A percentile compares a stretch with the other conserved stretches of the same genome.
Conservation (phyloP, 805 yeast genomes). For the Metschnikowia dekortorum region DNA sequence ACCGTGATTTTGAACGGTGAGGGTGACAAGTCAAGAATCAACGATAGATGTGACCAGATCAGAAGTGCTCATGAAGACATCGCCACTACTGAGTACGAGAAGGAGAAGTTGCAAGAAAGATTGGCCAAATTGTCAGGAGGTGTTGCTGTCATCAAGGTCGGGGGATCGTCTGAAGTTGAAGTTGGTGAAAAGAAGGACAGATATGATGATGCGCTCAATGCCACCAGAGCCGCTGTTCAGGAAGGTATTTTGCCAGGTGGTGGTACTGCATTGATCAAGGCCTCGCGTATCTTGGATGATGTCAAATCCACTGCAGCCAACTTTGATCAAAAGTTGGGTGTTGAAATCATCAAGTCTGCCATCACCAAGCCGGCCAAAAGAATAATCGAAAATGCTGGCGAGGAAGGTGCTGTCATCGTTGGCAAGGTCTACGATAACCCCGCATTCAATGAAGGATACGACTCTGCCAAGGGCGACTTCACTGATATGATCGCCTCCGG, state of each 20-base stretch:
- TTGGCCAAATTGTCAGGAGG: conserved; percentile 96
- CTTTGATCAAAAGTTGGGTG: conserved; percentile 96
- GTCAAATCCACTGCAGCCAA: conserved; percentile 64
- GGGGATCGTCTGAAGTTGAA: conserved; percentile 95
- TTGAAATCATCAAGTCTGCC: conserved; percentile 86
- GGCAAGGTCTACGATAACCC: conserved; percentile 71
- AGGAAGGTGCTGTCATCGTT: conserved; percentile 94
- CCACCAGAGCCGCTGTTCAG: conserved; percentile 98
- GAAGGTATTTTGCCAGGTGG: conserved; percentile 99
- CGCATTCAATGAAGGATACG: conserved; percentile 86
- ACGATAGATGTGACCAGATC: conserved; percentile 90
- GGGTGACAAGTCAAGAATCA: conserved; percentile 77
- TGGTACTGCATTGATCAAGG: conserved; percentile 96
- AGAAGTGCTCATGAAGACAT: conserved; percentile 72
- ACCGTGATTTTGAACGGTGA: conserved; percentile 91
- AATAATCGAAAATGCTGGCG: conserved; percentile 95
- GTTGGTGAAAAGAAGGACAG: conserved; percentile 99
- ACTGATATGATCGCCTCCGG: conserved; percentile 96
- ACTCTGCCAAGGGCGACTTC: conserved; percentile 87
- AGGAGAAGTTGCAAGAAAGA: conserved; percentile 95
- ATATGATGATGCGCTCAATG: conserved; percentile 96
- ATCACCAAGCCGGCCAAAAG: conserved; percentile 93
- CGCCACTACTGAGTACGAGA: conserved; percentile 83
- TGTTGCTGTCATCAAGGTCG: conserved; percentile 97
- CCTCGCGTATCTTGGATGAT: conserved; percentile 67